phyloP scores from a whole-genome alignment of 192 early-diverging fungal genomes.

The Coemansia sp. region DNA sequence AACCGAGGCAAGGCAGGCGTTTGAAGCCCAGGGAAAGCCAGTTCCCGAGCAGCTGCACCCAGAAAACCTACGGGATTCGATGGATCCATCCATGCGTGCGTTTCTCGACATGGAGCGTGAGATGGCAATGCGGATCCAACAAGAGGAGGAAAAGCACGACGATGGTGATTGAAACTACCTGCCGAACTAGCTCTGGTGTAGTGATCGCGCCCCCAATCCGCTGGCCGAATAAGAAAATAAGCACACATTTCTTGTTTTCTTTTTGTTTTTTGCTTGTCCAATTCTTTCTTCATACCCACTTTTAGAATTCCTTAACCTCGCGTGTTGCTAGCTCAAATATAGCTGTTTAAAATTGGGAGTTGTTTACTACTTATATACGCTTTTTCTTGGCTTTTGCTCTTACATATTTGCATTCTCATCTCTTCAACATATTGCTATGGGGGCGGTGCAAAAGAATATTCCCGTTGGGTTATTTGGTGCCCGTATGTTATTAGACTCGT shows the following conservation, averaged over 20 bases:
- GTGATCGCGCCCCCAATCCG: too few species aligned
- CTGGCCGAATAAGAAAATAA: background rate
- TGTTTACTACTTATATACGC: background rate
- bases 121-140: conserved; percentile 42
- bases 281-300: background rate
- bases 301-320: too few species aligned
- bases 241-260: background rate
- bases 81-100: conserved; percentile 54
- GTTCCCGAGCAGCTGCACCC: conserved; percentile 39
- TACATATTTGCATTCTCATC: conserved; percentile 1
- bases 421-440: background rate
- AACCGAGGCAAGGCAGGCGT: conserved; percentile 18
- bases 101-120: conserved; percentile 54
- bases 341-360: too few species aligned
- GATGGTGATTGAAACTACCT: background rate
- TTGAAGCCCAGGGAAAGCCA: conserved; percentile 28
- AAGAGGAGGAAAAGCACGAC: conserved; percentile 23
- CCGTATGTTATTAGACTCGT: conserved; percentile 44
- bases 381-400: background rate
- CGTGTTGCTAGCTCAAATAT: too few species aligned
- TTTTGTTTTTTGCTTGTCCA: background rate
- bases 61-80: conserved; percentile 33
- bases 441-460: background rate
- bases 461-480: conserved; percentile 17
- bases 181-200: too few species aligned